Evolutionary conservation across 139 green algal genomes (phyloP), one percentile per base, ranked within the genome.

Genomic region (Tetraselmis chui): DNA sequence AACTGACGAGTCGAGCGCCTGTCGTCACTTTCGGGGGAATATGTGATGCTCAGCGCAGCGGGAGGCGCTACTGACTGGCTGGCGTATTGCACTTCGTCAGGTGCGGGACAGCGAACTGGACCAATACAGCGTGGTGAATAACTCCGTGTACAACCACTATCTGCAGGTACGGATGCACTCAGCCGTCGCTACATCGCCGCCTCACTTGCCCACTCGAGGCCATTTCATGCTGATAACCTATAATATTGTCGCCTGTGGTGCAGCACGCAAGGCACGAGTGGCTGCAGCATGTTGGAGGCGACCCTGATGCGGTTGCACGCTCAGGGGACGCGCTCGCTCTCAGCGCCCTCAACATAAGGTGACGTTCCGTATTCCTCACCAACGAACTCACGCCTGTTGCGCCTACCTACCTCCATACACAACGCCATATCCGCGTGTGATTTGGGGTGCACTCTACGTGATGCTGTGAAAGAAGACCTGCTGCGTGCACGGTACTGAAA

Each of bases 81-180:
- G n/a, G n/a, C n/a, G n/a, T n/a, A n/a, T n/a, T n/a, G n/a, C n/a
- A n/a, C n/a, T n/a, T n/a, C n/a, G n/a, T n/a, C 84, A 86, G 79
- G 86, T 90, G 27, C 78, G 86, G 1, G 86, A 90, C 78, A 87
- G 87, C 59, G 86, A 90, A 79, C 75, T 90, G 24, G 86, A 90
- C 75, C 81, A 89, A 30, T 90, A 84, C 80, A 29, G 29, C 25
- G 86, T 90, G 28, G 86, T 90, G 31, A 90, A 90, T 82, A 90
- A 90, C 78, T 82, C 81, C 25, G 79, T 86, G 28, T 90, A 90
- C 78, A 79, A 74, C 79, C 83, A 59, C 74, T 87, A 83, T 31
- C 83, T 88, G 75, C 83, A 86, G 28, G 83, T 85, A 75, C 31
- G 81, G 2, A 24, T 24, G 24, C 28, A 32, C 24, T 45, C 0